Base-by-base conservation (phyloP, 306 rosid genomes). In the Casuarina glauca region DNA sequence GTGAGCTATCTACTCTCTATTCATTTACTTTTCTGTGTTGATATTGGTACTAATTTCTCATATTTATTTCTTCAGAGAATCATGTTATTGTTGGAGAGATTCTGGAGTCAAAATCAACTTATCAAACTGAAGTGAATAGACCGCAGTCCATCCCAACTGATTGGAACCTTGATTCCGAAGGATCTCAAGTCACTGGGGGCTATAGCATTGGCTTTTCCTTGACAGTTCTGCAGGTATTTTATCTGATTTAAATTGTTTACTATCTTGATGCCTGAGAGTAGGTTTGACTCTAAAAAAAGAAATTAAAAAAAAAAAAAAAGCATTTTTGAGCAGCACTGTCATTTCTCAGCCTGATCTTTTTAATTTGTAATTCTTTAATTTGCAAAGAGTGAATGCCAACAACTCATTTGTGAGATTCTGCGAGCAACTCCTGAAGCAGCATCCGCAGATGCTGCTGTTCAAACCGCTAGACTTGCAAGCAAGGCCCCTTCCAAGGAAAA, bases 341-440 rank as follows among this genome's bases (percentile, higher is more conserved):
- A 72, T 3, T 62, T 81, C 76, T 44, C n/a, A 61, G 78, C 64
- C 75, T 57, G 45, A 26, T 74, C 45, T 43, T 74, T 77, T 62
- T 43, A 70, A 76, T 46, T 79, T 45, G 76, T 62, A 35, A 76
- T 60, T 63, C 76, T 80, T 79, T 61, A 73, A 58, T 84, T 52
- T 78, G 76, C 75, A 19, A 67, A 96, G 99, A 96, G 99, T 83
- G 99, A 93, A 86, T 96, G 99, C 88, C 99, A 96, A 85, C 99
- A 96, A 87, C 94, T 96, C 75, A 86, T 96, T 83, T 96, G 99
- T 83, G 99, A 96, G 86, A 89, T 96, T 82, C 86, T 96, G 80
- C 98, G 99, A 74, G 96, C 99, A 77, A 96, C 99, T 80, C 99
- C 98, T 50, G 99, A 96, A 87, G 99, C 98, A 77, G 97, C 99